A percentile compares a stretch with the other conserved stretches of the same genome.
Conservation (phyloP, 495 filamentous ascomycete species). For the Penicilliopsis zonata region DNA sequence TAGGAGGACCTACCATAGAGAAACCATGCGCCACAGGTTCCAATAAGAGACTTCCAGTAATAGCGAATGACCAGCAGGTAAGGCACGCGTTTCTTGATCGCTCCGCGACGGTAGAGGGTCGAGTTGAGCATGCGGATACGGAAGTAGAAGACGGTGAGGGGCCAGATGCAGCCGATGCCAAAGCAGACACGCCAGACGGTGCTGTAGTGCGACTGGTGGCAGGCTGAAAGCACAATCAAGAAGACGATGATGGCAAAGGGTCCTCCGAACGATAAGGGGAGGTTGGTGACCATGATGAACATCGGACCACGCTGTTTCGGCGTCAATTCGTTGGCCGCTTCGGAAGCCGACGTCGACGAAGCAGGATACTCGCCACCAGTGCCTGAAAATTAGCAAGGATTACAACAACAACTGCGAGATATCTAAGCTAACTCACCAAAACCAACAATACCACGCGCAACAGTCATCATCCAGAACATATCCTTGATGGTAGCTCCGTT, state of each 20-base stretch:
- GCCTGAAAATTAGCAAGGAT: no score
- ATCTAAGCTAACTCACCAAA: constrained; percentile 18
- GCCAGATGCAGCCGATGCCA: constrained; percentile 37
- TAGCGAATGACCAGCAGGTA: constrained; percentile 31
- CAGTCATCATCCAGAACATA: constrained; percentile 44
- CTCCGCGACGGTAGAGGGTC: constrained; percentile 34
- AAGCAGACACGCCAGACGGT: constrained; percentile 42
- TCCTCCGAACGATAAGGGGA: constrained; percentile 36
- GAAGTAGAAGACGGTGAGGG: constrained; percentile 40
- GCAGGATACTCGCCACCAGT: constrained; percentile 37
- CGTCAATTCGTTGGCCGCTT: constrained; percentile 36
- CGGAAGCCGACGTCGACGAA: constrained; percentile 30
- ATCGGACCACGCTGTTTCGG: constrained; percentile 34
- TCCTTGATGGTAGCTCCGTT: constrained; percentile 32
- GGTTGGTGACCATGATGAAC: constrained; percentile 42
- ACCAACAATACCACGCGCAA: constrained; percentile 35
- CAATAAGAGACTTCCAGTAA: constrained; percentile 38
- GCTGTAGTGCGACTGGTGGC: constrained; percentile 23
- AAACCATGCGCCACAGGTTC: constrained; percentile 39
- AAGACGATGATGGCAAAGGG: constrained; percentile 37
- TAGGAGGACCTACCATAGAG: constrained; percentile 28
- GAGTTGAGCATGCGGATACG: constrained; percentile 41
- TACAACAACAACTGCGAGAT: constrained; percentile 20
- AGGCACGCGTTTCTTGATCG: constrained; percentile 33
- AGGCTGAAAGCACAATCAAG: constrained; percentile 33